Conservation (phyloP, 176 grass and related monocot species). For the Hyparrhenia diplandra region DNA sequence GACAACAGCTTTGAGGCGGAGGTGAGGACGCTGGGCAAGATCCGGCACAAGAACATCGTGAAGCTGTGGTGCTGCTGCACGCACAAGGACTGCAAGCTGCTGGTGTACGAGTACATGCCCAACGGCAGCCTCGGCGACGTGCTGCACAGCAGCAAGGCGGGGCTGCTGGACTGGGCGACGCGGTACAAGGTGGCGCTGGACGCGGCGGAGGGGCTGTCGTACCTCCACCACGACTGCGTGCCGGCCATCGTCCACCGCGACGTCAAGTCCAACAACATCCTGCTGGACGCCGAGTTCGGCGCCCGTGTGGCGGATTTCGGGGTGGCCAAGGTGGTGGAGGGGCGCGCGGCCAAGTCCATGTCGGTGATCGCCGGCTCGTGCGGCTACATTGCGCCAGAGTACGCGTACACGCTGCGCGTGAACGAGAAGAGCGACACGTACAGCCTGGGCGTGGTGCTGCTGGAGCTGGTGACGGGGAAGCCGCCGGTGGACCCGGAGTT, state of each 20-base stretch:
- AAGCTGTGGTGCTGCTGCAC: slow-evolving; percentile 76
- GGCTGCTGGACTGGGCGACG: slow-evolving; percentile 57
- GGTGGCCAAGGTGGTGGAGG: slow-evolving; percentile 20
- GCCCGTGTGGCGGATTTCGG: slow-evolving; percentile 46
- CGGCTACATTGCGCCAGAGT: slow-evolving; percentile 97
- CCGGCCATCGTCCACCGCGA: slow-evolving; percentile 84
- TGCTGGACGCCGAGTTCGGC: slow-evolving; percentile 67
- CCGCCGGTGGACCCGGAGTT: slow-evolving; percentile 70
- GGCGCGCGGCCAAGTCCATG: slow-evolving; percentile 58
- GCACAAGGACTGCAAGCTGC: slow-evolving; percentile 48
- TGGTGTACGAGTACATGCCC: slow-evolving; percentile 85
- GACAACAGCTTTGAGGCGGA: slow-evolving; percentile 69
- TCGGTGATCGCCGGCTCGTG: slow-evolving; percentile 75
- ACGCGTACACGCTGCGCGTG: slow-evolving; percentile 81
- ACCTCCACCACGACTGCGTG: slow-evolving; percentile 85
- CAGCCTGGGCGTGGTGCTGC: slow-evolving; percentile 88
- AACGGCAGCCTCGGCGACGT: slow-evolving; percentile 74
- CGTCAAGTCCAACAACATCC: slow-evolving; percentile 90
- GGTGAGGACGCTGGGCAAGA: slow-evolving; percentile 81
- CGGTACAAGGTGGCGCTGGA: slow-evolving; percentile 67
- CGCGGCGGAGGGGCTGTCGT: slow-evolving; percentile 73
- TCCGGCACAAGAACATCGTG: slow-evolving; percentile 93
- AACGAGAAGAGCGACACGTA: slow-evolving; percentile 96
- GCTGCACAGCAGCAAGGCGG: slow-evolving; percentile 57
- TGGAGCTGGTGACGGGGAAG: slow-evolving; percentile 75